Conservation (phyloP, 2,329 filamentous ascomycete genomes). For the Mycogone perniciosa region DNA sequence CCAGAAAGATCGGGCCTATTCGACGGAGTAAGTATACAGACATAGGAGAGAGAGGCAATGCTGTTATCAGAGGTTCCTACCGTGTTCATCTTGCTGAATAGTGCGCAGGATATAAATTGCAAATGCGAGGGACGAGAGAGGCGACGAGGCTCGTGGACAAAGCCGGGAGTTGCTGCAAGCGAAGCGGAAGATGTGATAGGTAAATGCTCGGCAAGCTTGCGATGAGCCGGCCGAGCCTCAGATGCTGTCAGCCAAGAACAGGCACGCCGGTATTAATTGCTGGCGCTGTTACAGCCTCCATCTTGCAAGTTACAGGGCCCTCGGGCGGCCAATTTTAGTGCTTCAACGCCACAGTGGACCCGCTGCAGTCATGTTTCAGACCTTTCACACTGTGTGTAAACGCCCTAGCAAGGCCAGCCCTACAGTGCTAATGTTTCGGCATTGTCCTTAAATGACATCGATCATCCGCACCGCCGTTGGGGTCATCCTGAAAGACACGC, state of each 20-base stretch:
- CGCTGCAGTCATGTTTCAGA: background rate
- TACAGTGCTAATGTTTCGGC: conserved; percentile 8
- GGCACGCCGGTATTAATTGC: background rate
- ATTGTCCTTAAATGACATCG: conserved; percentile 10
- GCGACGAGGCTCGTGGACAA: background rate
- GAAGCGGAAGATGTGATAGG: conserved; percentile 5
- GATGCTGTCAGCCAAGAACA: background rate
- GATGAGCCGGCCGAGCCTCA: background rate
- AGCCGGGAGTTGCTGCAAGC: background rate
- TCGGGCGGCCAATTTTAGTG: conserved; percentile 2
- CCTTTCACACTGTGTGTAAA: conserved; percentile 8
- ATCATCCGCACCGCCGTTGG: conserved; percentile 9
- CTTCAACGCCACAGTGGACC: conserved; percentile 4
- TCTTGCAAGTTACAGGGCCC: background rate
- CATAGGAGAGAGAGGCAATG: background rate
- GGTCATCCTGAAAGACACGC: conserved; percentile 11
- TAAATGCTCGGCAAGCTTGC: conserved; percentile 6
- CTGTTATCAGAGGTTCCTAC: conserved; percentile 4
- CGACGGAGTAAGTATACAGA: no score
- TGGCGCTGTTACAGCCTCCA: background rate
- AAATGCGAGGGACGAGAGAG: background rate
- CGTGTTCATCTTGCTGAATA: conserved; percentile 10
- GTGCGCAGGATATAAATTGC: background rate
- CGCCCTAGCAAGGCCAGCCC: background rate
- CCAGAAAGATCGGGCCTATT: conserved; percentile 61